Evolutionary conservation across 305 asterid genomes (phyloP).

Genomic region (Caryopteris hybrid): DNA sequence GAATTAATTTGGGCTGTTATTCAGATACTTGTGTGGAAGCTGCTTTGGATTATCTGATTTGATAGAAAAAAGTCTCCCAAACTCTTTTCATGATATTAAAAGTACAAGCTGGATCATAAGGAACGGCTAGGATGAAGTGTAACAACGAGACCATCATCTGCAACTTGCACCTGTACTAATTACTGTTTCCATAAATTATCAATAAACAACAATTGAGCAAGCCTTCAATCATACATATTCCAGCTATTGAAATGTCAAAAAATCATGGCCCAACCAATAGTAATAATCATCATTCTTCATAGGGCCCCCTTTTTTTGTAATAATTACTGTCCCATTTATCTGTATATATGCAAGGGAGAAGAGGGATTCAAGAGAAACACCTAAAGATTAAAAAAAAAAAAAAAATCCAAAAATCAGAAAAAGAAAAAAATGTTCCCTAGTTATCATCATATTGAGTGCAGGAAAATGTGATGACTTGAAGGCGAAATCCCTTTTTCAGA

Average conservation of each 20-base stretch:
- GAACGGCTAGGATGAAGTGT: not conserved
- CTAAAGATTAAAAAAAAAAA: conserved; percentile 7
- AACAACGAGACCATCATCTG: not conserved
- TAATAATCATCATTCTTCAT: not conserved
- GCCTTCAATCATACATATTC: conserved; percentile 7
- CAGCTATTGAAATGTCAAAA: not conserved
- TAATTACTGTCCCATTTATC: conserved; percentile 25
- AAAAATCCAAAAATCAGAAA: not conserved
- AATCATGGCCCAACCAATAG: conserved; percentile 11
- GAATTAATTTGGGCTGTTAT: no score
- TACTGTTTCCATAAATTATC: not conserved
- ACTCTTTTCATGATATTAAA: no score
- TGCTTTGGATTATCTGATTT: no score
- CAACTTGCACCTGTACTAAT: not conserved
- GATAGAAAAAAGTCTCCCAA: no score
- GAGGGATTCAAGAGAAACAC: conserved; percentile 7
- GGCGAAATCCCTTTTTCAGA: conserved; percentile 26
- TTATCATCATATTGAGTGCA: conserved; percentile 10
- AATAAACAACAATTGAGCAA: conserved; percentile 6
- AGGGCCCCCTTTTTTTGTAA: not conserved
- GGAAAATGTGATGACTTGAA: conserved; percentile 11
- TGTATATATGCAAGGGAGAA: conserved; percentile 15
- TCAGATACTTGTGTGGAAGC: no score
- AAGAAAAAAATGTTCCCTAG: conserved; percentile 3
- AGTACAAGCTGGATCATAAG: not conserved